A percentile compares a stretch with the other conserved stretches of the same genome.
Conservation (phyloP, 257 asterid species). For the Forsythia viridissima region DNA sequence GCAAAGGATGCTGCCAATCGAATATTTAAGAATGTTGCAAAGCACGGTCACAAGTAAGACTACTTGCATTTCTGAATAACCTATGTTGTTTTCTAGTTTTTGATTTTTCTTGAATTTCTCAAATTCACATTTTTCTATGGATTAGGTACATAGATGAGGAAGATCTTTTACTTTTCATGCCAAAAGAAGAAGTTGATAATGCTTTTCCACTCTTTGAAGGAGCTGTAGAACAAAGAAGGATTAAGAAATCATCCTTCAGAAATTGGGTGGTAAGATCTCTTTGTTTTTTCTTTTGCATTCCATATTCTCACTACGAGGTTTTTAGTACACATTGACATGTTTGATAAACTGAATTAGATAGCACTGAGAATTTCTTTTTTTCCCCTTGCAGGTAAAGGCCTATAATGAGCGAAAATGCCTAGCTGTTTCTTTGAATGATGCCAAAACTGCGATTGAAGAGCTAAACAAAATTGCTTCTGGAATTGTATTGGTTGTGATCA, state of each 20-base stretch:
- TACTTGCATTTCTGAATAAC: not conserved
- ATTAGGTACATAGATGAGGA: conserved; percentile 67
- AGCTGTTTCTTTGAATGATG: conserved; percentile 53
- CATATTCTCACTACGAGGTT: not conserved
- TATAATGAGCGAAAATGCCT: conserved; percentile 58
- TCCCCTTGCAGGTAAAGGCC: conserved; percentile 40
- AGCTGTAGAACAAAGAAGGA: conserved; percentile 55
- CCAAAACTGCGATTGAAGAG: conserved; percentile 67
- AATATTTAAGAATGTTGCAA: conserved; percentile 65
- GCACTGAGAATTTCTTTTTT: not conserved
- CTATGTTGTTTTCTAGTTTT: not conserved
- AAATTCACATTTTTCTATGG: not conserved
- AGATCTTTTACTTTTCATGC: conserved; percentile 61
- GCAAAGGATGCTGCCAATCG: conserved; percentile 58
- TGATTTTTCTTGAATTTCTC: not conserved
- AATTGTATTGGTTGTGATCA: conserved; percentile 39
- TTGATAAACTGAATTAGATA: not conserved
- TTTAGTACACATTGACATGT: not conserved
- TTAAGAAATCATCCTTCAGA: conserved; percentile 61
- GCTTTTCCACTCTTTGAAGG: conserved; percentile 67
- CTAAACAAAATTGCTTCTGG: conserved; percentile 56
- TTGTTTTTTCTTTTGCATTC: not conserved
- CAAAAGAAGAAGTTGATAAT: conserved; percentile 65
- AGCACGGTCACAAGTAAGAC: conserved; percentile 61
- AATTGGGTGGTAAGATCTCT: conserved; percentile 67